Evolutionary conservation across 495 filamentous ascomycete species (phyloP), one percentile per base, ranked within the genome.

Genomic region (Aspergillus incahuasiensis): DNA sequence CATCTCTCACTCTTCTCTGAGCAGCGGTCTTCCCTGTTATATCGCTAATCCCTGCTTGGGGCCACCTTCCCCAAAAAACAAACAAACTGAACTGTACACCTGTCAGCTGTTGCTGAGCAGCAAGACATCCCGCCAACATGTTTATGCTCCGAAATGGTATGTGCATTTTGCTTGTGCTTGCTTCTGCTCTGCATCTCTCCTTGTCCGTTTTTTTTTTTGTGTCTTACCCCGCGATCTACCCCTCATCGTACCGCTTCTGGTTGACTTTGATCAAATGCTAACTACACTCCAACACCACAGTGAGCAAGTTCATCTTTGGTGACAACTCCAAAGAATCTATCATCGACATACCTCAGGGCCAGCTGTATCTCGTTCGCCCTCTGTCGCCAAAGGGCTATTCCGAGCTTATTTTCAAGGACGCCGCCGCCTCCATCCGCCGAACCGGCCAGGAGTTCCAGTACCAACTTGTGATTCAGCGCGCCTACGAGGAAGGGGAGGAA

Each of bases 391-490:
- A 98, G 71, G 94, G 94, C 55, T 96, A 96, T 63, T 96, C 91
- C 0, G 95, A 98, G 70, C 89, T 97, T 62, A 95, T 98, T 71
- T 98, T 96, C 82, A 97, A 95, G 65, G 94, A 98, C 85, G 86
- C 90, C 30, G 90, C 86, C 28, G 91, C 92, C 20, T 86, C 86
- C 34, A 96, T 98, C 62, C 86, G 94, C 57, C 85, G 90, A 20
- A 97, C 95, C 8, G 91, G 87, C 2, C 91, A 95, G 68, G 89
- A 95, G 24, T 97, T 87, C 63, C 92, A 98, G 63, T 98, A 97
- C 67, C 94, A 97, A 68, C 86, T 98, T 34, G 92, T 97, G 48
- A 82, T 98, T 19, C 95, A 97, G 67, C 80, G 94, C 53, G 95
- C 91, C 53, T 97, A 91, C 77, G 94, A 98, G 70, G 94, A 98